Base-by-base conservation (phyloP, 768 basidiomycete genomes). In the Hericium alpestre region DNA sequence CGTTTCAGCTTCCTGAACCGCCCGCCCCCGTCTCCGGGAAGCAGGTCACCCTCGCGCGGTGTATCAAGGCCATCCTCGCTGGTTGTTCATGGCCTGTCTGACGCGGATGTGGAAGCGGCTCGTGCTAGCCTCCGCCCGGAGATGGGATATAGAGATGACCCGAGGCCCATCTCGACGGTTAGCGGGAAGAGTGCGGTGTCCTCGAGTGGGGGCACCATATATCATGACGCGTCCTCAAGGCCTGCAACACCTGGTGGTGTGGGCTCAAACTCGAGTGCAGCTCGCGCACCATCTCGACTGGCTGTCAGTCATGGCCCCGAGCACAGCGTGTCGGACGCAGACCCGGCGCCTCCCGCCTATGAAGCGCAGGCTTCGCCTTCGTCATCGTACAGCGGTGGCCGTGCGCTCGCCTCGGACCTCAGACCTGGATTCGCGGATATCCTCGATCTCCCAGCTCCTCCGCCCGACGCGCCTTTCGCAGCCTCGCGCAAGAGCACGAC, bases 211-310 rank as follows among this genome's bases (percentile, higher is more conserved):
- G 75, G 71, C 32, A 85, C 83, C 0, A 62, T 83, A 2, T 87
- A 82, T 61, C 81, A 82, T 59, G 85, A 87, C 63, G 85, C 86
- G 0, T 57, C 67, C 3, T 83, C 83, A 0, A 68, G 70, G 10
- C 68, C 74, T 11, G 68, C 62, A 1, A 79, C 80, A 6, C 55
- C 70, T 16, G 74, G 77, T 50, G 73, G 74, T 9, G 77, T 38
- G 60, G 57, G 50, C 39, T 60, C 32, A n/a, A 54, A 51, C 51
- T 57, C 43, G 25, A 49, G 55, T n/a, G 57, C 43, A 3, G 55
- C 47, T 3, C 16, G 52, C n/a, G 60, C 37, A 12, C 59, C 51
- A 9, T 61, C 55, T 41, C 61, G 50, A 1, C 57, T 56, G 32
- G 59, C 47, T 60, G 67, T 39, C 20, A 55, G 55, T 25, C 59